phyloP scores from a whole-genome alignment of 2,329 filamentous ascomycete genomes.

The Microdochium bolleyi region DNA sequence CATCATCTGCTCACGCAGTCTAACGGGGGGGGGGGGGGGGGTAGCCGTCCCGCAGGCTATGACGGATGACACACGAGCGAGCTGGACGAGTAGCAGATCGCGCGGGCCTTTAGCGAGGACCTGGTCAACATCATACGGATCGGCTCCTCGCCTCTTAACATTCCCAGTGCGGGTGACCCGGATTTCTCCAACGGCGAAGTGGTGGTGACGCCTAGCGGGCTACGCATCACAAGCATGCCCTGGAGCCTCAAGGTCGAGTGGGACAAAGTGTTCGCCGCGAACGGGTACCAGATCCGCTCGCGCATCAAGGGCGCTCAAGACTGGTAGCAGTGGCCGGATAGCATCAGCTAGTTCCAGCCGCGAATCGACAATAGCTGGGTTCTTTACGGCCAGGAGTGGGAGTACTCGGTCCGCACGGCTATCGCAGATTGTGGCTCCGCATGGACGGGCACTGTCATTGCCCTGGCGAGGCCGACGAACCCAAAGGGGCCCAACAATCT shows the following conservation, averaged over 20 bases:
- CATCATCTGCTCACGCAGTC: neutral
- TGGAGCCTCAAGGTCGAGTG: neutral
- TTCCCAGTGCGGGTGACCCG: neutral
- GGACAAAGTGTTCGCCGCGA: neutral
- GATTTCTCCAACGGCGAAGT: neutral
- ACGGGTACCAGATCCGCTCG: neutral
- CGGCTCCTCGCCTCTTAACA: neutral
- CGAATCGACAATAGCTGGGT: conserved; percentile 2
- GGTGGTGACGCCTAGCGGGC: neutral
- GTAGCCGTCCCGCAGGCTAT: conserved; percentile 19
- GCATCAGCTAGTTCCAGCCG: neutral
- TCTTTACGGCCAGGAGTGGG: conserved; percentile 3
- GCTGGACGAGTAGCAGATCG: conserved; percentile 31
- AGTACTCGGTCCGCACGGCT: conserved; percentile 6
- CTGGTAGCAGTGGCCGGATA: neutral
- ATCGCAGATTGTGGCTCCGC: conserved; percentile 2
- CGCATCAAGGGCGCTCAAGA: neutral
- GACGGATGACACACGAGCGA: conserved; percentile 34
- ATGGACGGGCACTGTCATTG: neutral
- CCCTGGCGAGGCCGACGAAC: neutral
- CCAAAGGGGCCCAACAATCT: neutral
- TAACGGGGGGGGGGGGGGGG: conserved; percentile 7
- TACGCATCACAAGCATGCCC: neutral
- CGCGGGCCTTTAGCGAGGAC: conserved; percentile 25
- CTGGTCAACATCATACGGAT: conserved; percentile 12